These are phyloP conservation scores for Colletotrichum costaricense DNA, from an alignment of 2,329 filamentous ascomycete genomes.

Conservation along the genomic window DNA sequence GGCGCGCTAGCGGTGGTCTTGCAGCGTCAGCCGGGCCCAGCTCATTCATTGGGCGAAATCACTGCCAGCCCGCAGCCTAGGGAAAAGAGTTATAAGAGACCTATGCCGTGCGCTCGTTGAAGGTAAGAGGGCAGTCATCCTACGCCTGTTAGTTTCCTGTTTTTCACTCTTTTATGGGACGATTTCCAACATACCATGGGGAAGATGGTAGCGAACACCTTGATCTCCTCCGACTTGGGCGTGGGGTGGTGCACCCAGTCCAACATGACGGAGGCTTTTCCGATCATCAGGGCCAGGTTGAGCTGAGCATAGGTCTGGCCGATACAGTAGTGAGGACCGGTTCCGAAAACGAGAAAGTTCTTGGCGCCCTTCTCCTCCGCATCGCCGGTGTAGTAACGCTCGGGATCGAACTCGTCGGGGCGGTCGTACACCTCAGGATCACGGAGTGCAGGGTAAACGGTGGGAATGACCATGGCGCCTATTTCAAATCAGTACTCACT, in stretches of 20 bases:
- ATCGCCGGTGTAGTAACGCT: conserved; percentile 90
- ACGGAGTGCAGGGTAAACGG: conserved; percentile 89
- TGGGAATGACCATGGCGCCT: conserved; percentile 94
- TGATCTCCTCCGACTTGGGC: conserved; percentile 88
- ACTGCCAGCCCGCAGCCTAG: not conserved
- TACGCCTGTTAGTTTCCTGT: conserved; percentile 48
- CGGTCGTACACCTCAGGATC: conserved; percentile 93
- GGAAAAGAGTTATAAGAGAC: conserved; percentile 1
- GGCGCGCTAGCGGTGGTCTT: conserved; percentile 15
- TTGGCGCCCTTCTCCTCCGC: conserved; percentile 88
- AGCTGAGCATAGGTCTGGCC: conserved; percentile 92
- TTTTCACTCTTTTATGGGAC: conserved; percentile 21
- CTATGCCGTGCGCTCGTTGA: conserved; percentile 66
- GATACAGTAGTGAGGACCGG: conserved; percentile 95
- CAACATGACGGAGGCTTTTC: conserved; percentile 87
- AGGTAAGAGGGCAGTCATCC: conserved; percentile 87
- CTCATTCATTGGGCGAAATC: conserved; percentile 4
- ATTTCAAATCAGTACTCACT: conserved; percentile 1
- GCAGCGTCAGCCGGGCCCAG: not conserved
- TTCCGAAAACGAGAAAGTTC: conserved; percentile 97
- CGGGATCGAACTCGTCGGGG: conserved; percentile 89
- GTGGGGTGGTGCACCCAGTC: conserved; percentile 94
- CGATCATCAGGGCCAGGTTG: conserved; percentile 89
- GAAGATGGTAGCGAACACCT: conserved; percentile 98
- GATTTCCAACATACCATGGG: conserved; percentile 76